Evolutionary conservation across 1,284 basidiomycete genomes (phyloP), one percentile per base, ranked within the genome.

Genomic region (Coniophora puteana): DNA sequence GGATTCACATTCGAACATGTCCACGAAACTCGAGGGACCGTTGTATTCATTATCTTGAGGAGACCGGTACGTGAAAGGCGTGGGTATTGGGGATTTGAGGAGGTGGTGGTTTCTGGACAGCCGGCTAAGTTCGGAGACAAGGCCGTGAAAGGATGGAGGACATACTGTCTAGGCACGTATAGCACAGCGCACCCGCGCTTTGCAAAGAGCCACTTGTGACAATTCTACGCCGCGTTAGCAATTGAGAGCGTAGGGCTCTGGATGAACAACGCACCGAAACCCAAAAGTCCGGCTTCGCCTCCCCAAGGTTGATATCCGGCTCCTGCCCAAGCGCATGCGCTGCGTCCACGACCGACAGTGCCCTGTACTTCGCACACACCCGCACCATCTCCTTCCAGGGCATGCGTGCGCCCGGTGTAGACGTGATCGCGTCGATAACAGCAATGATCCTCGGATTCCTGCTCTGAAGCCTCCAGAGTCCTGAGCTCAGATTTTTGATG

Each of bases 301-400:
- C 63, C 8, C 67, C 68, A 33, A 92, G 51, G 55, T 91, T 73
- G 40, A 91, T 67, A 35, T 76, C 63, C 11, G 71, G 48, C 44
- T 79, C 76, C 49, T 80, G 78, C 0, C 90, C 90, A 34, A 93
- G 80, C 4, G 82, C 80, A 58, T 95, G 93, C 0, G 93, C 93
- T 0, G 73, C 93, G 52, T 96, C 93, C 12, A 96, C 62, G 13
- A 93, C 60, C 40, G 75, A 83, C 61, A 79, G 76, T 2, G 83
- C 73, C 3, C 77, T 78, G 40, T 82, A 78, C 48, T 86, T 75
- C 50, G 72, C 74, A 54, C 83, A 85, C n/a, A 89, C 67, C 16
- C 69, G 59, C 0, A 85, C 80, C 55, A 94, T 70, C 46, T 82
- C 74, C 55, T 85, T 68, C 93, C 92, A 95, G 0, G 93, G 93